Evolutionary conservation across 805 yeast genomes (phyloP).

Genomic region (Starmera caribaea): DNA sequence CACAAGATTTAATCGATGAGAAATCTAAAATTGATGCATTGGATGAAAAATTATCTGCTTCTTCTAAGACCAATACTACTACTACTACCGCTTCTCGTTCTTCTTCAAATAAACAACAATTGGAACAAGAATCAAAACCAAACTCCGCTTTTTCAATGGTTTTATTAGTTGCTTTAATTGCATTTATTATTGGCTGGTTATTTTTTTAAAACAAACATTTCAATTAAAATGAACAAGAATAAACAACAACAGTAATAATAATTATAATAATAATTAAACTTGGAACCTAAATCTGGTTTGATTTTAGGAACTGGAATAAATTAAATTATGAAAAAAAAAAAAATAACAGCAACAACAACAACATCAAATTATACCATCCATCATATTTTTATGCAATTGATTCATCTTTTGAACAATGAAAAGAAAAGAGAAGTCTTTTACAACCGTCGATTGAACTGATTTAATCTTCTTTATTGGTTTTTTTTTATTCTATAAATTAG

Average conservation of each 20-base stretch:
- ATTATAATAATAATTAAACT: too few relatives aligned
- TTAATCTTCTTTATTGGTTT: too few relatives aligned
- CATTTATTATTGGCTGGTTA: slow-evolving; percentile 61
- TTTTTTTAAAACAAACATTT: slow-evolving; percentile 39
- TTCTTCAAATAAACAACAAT: slow-evolving; percentile 3
- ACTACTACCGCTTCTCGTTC: slow-evolving; percentile 7
- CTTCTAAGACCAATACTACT: slow-evolving; percentile 9
- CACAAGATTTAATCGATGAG: slow-evolving; percentile 28
- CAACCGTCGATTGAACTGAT: too few relatives aligned
- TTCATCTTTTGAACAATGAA: too few relatives aligned
- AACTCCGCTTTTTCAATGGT: slow-evolving; percentile 45
- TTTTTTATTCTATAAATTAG: too few relatives aligned
- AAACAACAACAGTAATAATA: background rate
- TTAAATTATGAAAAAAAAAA: too few relatives aligned
- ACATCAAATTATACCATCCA: too few relatives aligned
- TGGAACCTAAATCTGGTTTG: too few relatives aligned
- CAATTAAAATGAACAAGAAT: background rate
- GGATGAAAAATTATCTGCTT: slow-evolving; percentile 28
- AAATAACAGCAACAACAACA: too few relatives aligned
- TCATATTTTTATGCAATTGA: too few relatives aligned
- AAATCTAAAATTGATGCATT: slow-evolving; percentile 32
- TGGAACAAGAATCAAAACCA: slow-evolving; percentile 27
- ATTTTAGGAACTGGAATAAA: background rate
- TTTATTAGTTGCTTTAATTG: slow-evolving; percentile 43
- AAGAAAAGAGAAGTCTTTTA: too few relatives aligned